Evolutionary conservation across 148 eudicot species (phyloP).

Genomic region (Diospyros kaki): DNA sequence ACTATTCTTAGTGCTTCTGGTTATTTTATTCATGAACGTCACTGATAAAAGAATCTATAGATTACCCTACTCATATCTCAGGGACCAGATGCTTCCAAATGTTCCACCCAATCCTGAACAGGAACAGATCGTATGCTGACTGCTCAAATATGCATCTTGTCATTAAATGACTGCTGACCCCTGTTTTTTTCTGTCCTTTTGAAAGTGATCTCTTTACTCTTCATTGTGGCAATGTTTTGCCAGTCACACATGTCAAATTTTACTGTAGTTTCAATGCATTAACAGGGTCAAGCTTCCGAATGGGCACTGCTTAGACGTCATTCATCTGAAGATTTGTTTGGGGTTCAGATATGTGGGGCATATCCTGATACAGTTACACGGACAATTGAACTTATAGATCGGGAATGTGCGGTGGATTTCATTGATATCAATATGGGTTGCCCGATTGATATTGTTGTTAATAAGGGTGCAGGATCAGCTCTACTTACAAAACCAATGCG

Average conservation of each 20-base stretch:
- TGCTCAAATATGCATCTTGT: background rate
- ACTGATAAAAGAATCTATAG: no score
- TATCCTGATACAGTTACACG: conserved; percentile 93
- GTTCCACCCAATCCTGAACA: background rate
- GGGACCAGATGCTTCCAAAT: no score
- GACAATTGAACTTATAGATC: conserved; percentile 92
- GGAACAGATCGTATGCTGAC: background rate
- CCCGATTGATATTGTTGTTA: conserved; percentile 93
- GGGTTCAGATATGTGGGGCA: conserved; percentile 99
- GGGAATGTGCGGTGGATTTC: conserved; percentile 84
- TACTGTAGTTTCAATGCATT: background rate
- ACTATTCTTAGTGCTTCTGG: no score
- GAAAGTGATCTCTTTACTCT: background rate
- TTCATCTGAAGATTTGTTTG: conserved; percentile 90
- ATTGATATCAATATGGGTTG: conserved; percentile 99
- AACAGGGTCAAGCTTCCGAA: conserved; percentile 98
- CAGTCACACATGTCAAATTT: background rate
- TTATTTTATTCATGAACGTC: no score
- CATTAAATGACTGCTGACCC: background rate
- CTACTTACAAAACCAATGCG: conserved; percentile 90
- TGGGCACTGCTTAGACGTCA: conserved; percentile 97
- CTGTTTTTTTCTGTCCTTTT: background rate
- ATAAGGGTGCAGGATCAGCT: conserved; percentile 97
- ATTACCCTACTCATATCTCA: no score
- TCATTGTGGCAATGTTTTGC: background rate